A percentile compares a stretch with the other conserved stretches of the same genome.
Conservation (phyloP, 495 filamentous ascomycete species). For the Aspergillus ellipticus region DNA sequence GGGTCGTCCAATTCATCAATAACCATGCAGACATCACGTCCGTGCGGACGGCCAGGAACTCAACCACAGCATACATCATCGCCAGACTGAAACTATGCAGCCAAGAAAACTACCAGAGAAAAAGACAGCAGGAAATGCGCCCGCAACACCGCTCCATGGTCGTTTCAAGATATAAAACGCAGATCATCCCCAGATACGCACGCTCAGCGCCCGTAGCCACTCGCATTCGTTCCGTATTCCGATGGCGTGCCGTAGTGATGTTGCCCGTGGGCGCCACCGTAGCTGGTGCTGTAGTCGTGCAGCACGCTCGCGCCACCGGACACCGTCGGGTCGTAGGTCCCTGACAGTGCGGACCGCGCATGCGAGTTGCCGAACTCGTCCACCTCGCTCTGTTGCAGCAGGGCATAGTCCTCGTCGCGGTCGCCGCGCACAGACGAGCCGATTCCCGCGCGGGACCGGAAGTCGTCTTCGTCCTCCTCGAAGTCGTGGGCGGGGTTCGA, state of each 20-base stretch:
- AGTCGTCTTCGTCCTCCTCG: conserved; percentile 47
- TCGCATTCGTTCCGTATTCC: conserved; percentile 20
- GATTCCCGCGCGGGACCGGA: conserved; percentile 41
- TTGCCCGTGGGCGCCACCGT: conserved; percentile 44
- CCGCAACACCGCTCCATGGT: conserved; percentile 38
- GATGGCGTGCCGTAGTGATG: conserved; percentile 33
- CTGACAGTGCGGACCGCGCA: conserved; percentile 34
- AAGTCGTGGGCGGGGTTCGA: conserved; percentile 48
- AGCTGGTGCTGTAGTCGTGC: conserved; percentile 45
- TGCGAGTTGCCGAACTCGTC: conserved; percentile 39
- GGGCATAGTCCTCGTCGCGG: conserved; percentile 45
- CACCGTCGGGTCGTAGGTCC: conserved; percentile 39
- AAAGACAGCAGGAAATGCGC: conserved; percentile 25
- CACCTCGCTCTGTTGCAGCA: conserved; percentile 43
- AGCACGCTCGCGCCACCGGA: conserved; percentile 28
- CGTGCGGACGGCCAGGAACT: neutral
- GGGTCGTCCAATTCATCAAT: neutral
- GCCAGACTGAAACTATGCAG: conserved; percentile 8
- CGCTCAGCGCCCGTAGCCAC: conserved; percentile 25
- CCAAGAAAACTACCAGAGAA: conserved; percentile 12
- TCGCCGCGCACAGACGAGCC: conserved; percentile 31
- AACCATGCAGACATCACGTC: neutral
- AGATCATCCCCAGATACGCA: conserved; percentile 3
- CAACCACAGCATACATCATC: neutral
- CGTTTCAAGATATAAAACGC: conserved; percentile 26